Base-by-base conservation (phyloP, 371 early-diverging fungal genomes). In the Apophysomyces ossiformis region DNA sequence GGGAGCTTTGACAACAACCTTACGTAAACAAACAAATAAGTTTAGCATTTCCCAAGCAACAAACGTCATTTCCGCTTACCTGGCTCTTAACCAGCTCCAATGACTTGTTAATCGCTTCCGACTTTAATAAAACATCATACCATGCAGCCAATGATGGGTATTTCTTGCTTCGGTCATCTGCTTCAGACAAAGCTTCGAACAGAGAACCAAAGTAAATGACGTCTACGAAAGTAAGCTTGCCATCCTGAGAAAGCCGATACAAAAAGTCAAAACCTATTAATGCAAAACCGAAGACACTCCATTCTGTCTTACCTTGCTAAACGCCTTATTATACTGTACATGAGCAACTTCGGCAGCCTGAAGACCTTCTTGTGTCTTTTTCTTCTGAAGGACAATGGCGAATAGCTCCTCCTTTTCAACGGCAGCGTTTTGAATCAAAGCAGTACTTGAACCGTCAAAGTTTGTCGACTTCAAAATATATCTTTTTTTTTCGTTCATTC, bases 351-450 rank as follows among this genome's bases (percentile, higher is more conserved):
- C 80, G 5, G 67, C 77, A 36, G 62, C 61, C 44, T 66, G 50
- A 39, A 76, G 69, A 46, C 78, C 74, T 57, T 76, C 71, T n/a
- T 66, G 67, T 9, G 69, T 63, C 69, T 74, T 76, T 68, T 76
- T 78, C 66, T 81, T 78, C 35, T 67, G 56, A 46, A 78, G 54
- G 44, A 78, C 64, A 39, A 69, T 68, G 26, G 73, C 69, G n/a
- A 81, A 57, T 41, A 57, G 59, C 54, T 70, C 74, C 67, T 81
- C 81, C 59, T 78, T 76, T 71, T 81, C 81, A 43, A 81, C 68
- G 36, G 71, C 72, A 37, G 65, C 54, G 38, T 67, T 72, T 60
- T 69, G 74, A 45, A 71, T 63, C 18, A 76, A 58, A 37, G 69
- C 56, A 11, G 57, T 36, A 13, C 61, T 62, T 2, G 74, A 71